Evolutionary conservation across 306 rosid species (phyloP), one percentile per base, ranked within the genome.

Genomic region (Prinsepia uniflora): DNA sequence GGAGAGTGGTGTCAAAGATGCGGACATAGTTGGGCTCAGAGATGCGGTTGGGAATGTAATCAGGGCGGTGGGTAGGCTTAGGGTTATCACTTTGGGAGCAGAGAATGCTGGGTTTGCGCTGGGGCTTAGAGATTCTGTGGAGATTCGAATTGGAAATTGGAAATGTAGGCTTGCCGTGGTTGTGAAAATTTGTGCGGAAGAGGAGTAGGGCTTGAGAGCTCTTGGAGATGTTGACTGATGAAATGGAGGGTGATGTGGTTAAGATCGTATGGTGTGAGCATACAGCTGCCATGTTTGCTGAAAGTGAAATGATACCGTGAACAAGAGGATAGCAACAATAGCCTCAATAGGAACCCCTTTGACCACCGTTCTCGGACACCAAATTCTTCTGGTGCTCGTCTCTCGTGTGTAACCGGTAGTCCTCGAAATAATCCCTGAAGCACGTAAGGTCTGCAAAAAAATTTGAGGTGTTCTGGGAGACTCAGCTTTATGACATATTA

Each of bases 291-390:
- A 74, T 73, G 17, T 5, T 8, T 12, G 72, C 17, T 17, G 46
- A 57, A 24, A 71, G 40, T 41, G 36, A 18, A 9, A 18, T 22
- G 82, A 64, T 75, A 94, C 99, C 79, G 83, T 85, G 80, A 89
- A 95, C 81, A 91, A 85, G 65, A 95, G 52, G 63, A 87, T 80
- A 19, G 97, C 92, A 59, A 94, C 97, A 66, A 89, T 59, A 24
- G 99, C 97, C 73, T 94, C 96, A 76, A 95, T 74, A 41, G 91
- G 86, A 85, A 91, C 99, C 55, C 96, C 99, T 83, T 79, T 87
- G 63, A 91, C 88, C 24, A 95, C 99, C 36, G 85, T 76, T 53
- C 76, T 91, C 91, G 10, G 97, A 78, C 4, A 91, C 99, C 90
- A 84, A 82, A 81, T 95, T 95, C 92, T 91, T 95, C 81, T 95